Evolutionary conservation across 2,329 filamentous ascomycete genomes (phyloP).

Genomic region (Nannizzia gypsea): DNA sequence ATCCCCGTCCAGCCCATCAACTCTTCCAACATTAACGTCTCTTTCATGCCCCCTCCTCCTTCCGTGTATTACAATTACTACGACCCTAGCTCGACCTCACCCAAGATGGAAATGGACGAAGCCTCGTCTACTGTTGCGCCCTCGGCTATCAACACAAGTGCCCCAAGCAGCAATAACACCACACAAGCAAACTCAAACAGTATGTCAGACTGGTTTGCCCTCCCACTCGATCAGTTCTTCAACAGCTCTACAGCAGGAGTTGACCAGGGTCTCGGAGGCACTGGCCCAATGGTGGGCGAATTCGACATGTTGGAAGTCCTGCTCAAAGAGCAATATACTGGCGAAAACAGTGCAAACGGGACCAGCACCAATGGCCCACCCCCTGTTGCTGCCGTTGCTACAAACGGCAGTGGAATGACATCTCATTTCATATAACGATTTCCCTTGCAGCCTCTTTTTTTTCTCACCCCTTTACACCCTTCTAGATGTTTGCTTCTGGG

Average conservation of each 20-base stretch:
- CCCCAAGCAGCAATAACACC: constrained; percentile 13
- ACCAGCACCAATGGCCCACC: neutral
- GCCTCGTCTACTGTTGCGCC: constrained; percentile 20
- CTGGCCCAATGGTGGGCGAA: constrained; percentile 49
- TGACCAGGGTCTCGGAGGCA: constrained; percentile 46
- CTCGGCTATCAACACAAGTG: constrained; percentile 19
- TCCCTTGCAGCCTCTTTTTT: neutral
- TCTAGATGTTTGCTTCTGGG: neutral
- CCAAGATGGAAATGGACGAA: constrained; percentile 21
- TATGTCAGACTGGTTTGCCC: constrained; percentile 47
- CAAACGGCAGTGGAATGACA: constrained; percentile 10
- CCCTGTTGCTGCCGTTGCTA: neutral
- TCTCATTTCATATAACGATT: constrained; percentile 12
- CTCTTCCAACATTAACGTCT: constrained; percentile 34
- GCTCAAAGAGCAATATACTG: constrained; percentile 31
- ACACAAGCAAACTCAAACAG: constrained; percentile 13
- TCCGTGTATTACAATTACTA: constrained; percentile 37
- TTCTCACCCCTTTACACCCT: neutral
- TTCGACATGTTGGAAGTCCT: constrained; percentile 40
- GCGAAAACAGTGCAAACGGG: constrained; percentile 18
- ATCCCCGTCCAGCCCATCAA: constrained; percentile 36
- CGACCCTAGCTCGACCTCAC: constrained; percentile 26
- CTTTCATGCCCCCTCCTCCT: constrained; percentile 37
- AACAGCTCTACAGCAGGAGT: constrained; percentile 36
- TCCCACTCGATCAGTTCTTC: constrained; percentile 50